Conservation (phyloP, 2,329 filamentous ascomycete species). For the Botryosphaeria dothidea region DNA sequence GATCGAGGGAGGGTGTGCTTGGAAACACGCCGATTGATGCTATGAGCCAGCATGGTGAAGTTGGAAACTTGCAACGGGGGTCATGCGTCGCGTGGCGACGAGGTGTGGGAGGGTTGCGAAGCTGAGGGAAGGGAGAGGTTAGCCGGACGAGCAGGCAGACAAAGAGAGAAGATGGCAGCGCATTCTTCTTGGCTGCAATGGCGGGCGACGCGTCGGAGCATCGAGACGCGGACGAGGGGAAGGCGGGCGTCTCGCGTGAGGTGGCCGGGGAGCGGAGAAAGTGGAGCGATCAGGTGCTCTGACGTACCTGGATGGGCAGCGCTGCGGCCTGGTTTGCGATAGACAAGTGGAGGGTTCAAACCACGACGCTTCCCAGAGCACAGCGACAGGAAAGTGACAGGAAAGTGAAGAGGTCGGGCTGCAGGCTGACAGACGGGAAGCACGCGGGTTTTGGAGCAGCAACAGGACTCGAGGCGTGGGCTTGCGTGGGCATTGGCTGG, state of each 20-base stretch:
- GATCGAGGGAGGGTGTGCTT: neutral
- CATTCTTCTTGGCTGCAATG: neutral
- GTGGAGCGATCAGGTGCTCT: neutral
- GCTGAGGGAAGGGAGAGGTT: neutral
- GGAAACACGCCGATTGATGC: slow-evolving; percentile 5
- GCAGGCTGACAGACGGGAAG: neutral
- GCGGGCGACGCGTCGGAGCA: neutral
- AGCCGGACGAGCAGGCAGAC: neutral
- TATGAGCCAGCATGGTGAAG: slow-evolving; percentile 13
- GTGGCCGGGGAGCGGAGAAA: neutral
- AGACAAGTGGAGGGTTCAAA: neutral
- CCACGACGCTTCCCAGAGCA: neutral
- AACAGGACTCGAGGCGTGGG: neutral
- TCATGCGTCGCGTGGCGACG: slow-evolving; percentile 5
- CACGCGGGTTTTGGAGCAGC: neutral
- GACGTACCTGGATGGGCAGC: slow-evolving; percentile 3
- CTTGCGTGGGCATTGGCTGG: neutral
- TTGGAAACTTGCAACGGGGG: neutral
- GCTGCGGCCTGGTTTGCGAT: neutral
- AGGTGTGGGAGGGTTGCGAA: neutral
- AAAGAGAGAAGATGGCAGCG: neutral
- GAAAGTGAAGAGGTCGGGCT: neutral
- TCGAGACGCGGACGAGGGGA: neutral
- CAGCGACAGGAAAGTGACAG: neutral
- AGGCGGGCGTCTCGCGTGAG: neutral